These are phyloP conservation scores for Teunomyces tritomae DNA, from an alignment of 805 yeast species.

Conservation along the genomic window DNA sequence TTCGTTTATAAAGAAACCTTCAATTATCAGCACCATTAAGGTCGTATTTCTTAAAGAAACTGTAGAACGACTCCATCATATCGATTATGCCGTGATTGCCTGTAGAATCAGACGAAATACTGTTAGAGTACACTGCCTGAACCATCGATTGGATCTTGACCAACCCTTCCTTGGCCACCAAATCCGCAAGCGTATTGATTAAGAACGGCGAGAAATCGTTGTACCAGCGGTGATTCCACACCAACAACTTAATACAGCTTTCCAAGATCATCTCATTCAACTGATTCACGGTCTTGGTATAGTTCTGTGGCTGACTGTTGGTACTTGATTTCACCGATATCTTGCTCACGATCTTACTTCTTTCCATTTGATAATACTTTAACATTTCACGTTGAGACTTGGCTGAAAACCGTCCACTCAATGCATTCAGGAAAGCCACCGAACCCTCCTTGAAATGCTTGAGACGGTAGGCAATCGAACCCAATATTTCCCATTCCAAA, in stretches of 20 bases:
- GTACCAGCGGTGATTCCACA: conserved; percentile 99
- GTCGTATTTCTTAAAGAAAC: conserved; percentile 44
- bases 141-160: conserved; percentile 73
- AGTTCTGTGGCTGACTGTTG: conserved; percentile 24
- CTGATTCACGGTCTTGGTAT: conserved; percentile 37
- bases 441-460: conserved; percentile 88
- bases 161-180: conserved; percentile 75
- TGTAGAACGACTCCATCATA: conserved; percentile 52
- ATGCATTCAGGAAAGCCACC: conserved; percentile 72
- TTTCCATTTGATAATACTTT: conserved; percentile 57
- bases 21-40: conserved; percentile 44
- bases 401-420: conserved; percentile 75
- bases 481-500: conserved; percentile 90
- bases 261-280: conserved; percentile 62
- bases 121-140: conserved; percentile 57
- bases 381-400: conserved; percentile 73
- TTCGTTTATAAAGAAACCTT: background rate
- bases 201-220: conserved; percentile 79
- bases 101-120: conserved; percentile 13
- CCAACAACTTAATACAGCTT: conserved; percentile 70
- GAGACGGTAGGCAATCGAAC: conserved; percentile 78
- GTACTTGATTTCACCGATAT: conserved; percentile 15
- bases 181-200: conserved; percentile 51
- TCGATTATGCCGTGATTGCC: conserved; percentile 55
- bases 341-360: conserved; percentile 33